phyloP scores from a whole-genome alignment of 2,329 filamentous ascomycete genomes.

The Phoma sp. region DNA sequence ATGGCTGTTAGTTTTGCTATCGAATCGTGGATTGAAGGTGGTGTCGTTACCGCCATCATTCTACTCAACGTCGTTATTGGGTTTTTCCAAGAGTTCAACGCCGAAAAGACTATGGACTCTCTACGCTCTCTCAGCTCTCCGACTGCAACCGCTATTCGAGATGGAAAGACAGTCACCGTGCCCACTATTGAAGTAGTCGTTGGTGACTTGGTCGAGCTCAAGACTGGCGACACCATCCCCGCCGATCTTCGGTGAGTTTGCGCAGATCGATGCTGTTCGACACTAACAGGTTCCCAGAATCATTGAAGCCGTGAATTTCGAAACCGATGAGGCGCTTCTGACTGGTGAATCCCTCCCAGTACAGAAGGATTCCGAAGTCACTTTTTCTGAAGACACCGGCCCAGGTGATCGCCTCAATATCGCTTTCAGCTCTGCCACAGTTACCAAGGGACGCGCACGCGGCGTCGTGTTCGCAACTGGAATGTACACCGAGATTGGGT shows the following conservation, averaged over 20 bases:
- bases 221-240: conserved; percentile 70
- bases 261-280: too few species aligned
- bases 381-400: conserved; percentile 60
- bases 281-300: conserved; percentile 36
- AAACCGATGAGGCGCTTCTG: conserved; percentile 73
- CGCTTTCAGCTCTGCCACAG: conserved; percentile 71
- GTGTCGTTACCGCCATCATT: conserved; percentile 55
- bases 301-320: conserved; percentile 72
- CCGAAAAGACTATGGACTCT: conserved; percentile 57
- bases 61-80: conserved; percentile 53
- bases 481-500: conserved; percentile 75
- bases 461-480: conserved; percentile 71
- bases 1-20: conserved; percentile 56
- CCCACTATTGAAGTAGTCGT: conserved; percentile 66
- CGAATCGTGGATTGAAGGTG: conserved; percentile 54
- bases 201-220: conserved; percentile 68
- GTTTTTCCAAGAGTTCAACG: conserved; percentile 55
- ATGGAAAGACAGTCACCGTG: conserved; percentile 59
- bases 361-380: conserved; percentile 63
- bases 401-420: conserved; percentile 73
- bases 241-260: conserved; percentile 63
- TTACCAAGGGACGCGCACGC: conserved; percentile 71
- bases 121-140: conserved; percentile 53
- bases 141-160: conserved; percentile 56
- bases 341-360: conserved; percentile 74